Evolutionary conservation across 305 asterid species (phyloP), one percentile per base, ranked within the genome.

Genomic region (Fraxinus paxiana): DNA sequence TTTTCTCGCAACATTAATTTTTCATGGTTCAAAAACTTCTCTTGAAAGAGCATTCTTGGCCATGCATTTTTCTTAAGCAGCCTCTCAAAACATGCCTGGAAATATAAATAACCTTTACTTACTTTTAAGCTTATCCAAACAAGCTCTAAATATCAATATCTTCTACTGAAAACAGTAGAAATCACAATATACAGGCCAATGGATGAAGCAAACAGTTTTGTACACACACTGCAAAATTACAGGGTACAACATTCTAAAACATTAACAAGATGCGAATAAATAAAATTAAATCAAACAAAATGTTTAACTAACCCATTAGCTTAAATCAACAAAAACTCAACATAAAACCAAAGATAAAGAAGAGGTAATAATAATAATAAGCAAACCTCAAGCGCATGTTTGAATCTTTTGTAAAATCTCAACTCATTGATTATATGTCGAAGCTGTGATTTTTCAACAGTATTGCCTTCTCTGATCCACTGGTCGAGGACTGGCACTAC

Each of bases 321-420:
- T 67, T 67, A 13, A 12, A 67, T 30, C 38, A 67, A 67, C 10
- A 28, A 28, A 28, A 67, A 67, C 20, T 22, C 34, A 63, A 24
- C 33, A 15, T 24, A 63, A 9, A 24, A 22, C 69, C 69, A 67
- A 26, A 63, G 22, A 22, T 31, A 12, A 35, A 17, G 35, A 2
- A 22, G 46, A 33, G 5, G 34, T 12, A 43, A 12, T 43, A 38
- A 35, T 3, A 46, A 6, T 83, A 22, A 5, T 65, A 51, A 24
- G 38, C 5, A 75, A 72, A 93, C 98, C 98, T 93, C 94, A 33
- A 92, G 97, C 74, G 98, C 97, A 59, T 93, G 95, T 80, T 86
- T 92, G 88, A 85, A 90, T 88, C 97, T 87, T 86, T 77, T 84
- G 54, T 75, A 77, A 51, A 41, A 2, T 59, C 33, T 80, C 80